These are phyloP conservation scores for Stephania yunnanensis DNA, from an alignment of 164 flowering plant genomes.

Conservation along the genomic window DNA sequence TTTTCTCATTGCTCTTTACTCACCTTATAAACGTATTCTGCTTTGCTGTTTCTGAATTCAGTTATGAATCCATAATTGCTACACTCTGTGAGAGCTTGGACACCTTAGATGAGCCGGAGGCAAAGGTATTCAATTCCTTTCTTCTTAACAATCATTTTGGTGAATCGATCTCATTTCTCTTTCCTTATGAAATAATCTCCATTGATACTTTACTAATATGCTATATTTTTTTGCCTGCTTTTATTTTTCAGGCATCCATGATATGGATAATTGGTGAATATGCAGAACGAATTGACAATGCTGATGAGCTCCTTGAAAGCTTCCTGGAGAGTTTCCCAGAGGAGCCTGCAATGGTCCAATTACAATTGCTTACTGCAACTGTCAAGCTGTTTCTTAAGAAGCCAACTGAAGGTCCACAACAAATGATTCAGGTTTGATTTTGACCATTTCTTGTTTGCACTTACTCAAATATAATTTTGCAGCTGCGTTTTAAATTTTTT, in stretches of 20 bases:
- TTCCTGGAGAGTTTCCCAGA: constrained; percentile 96
- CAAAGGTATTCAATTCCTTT: constrained; percentile 62
- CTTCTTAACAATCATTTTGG: not conserved
- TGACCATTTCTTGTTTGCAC: not conserved
- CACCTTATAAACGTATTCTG: constrained; percentile 8
- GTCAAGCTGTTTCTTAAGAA: constrained; percentile 94
- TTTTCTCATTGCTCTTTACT: constrained; percentile 6
- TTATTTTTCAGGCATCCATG: constrained; percentile 80
- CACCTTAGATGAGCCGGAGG: constrained; percentile 98
- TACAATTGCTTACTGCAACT: constrained; percentile 94
- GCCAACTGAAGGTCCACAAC: constrained; percentile 99
- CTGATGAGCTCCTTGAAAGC: constrained; percentile 98
- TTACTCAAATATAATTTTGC: not conserved
- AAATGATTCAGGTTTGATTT: constrained; percentile 89
- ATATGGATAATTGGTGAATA: constrained; percentile 99
- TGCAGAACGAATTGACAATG: constrained; percentile 99
- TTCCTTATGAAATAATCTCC: not conserved
- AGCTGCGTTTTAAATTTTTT: not conserved
- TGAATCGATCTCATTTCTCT: not conserved
- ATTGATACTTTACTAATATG: not conserved
- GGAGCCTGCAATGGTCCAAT: constrained; percentile 93
- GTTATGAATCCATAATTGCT: constrained; percentile 99
- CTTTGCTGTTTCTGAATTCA: constrained; percentile 25
- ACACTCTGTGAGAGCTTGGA: constrained; percentile 99
- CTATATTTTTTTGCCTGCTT: not conserved